These are phyloP conservation scores for Vaccinium myrtillus DNA, from an alignment of 148 eudicot genomes.

Conservation along the genomic window DNA sequence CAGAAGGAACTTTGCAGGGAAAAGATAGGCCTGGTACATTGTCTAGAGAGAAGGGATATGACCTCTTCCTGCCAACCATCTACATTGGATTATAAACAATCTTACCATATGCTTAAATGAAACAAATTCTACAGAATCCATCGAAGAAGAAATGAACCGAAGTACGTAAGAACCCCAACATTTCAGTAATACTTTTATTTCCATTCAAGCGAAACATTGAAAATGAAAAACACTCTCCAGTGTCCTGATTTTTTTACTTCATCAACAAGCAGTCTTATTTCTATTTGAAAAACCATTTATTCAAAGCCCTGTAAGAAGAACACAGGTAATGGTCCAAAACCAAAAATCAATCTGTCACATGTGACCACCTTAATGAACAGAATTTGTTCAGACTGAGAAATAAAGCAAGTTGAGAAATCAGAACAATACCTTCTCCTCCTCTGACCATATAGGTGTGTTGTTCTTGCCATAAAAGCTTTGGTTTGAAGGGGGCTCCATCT, in stretches of 20 bases:
- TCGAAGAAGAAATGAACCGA: background rate
- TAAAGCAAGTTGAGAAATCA: background rate
- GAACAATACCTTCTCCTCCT: conserved; percentile 54
- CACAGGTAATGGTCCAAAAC: background rate
- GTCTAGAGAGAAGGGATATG: conserved; percentile 49
- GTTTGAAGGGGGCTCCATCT: conserved; percentile 91
- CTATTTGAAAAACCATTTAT: background rate
- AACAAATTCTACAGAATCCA: background rate
- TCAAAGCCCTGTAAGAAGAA: background rate
- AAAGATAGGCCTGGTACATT: conserved; percentile 45
- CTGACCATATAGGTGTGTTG: conserved; percentile 45
- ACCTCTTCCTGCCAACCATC: conserved; percentile 64
- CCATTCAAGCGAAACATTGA: background rate
- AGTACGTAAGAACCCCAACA: background rate
- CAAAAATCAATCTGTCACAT: background rate
- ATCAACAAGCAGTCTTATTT: background rate
- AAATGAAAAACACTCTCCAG: background rate
- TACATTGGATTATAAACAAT: conserved; percentile 29
- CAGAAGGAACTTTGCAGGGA: conserved; percentile 28
- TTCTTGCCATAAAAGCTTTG: conserved; percentile 48
- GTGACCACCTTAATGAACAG: background rate
- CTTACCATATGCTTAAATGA: background rate
- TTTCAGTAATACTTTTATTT: background rate
- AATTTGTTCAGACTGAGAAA: background rate
- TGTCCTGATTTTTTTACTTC: background rate